Base-by-base conservation (phyloP, 225 moss, liverwort and hornwort species). In the Pseudoscleropodium purum region DNA sequence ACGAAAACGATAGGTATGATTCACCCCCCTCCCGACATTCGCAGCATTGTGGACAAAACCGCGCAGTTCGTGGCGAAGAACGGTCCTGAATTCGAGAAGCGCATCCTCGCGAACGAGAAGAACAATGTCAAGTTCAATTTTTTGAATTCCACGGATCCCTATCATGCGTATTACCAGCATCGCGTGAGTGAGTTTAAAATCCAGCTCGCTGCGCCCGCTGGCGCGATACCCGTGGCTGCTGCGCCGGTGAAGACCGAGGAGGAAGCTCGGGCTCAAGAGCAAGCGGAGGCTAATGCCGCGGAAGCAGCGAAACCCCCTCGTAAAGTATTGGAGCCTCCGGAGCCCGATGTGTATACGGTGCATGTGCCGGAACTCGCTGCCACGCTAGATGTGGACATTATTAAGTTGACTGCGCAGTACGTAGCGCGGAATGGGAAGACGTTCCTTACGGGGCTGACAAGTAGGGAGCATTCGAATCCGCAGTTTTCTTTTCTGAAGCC, bases 81-180 rank as follows among this genome's bases (percentile, higher is more conserved):
- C 68, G 99, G 99, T 51, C 99, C 99, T 10, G 99, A 99, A 93
- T 99, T 99, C 76, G 99, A 99, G 92, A 99, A 97, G 91, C 94
- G 99, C 43, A 99, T 99, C 91, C 94, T 99, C 33, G 97, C 97
- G 64, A 99, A 99, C 87, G 99, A 99, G 95, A 99, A 99, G 92
- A 96, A 96, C 84, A 99, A 99, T 89, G 99, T 99, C 36, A 99
- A 99, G 92, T 97, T 99, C 63, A 99, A 97, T 93, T 99, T 99
- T 87, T 90, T 99, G 91, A 99, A 97, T 90, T 86, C 96, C 43
- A 95, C 96, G 90, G 99, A 99, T 91, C 99, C 97, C 17, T 99
- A 99, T 91, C 99, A 99, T 85, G 95, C 99, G 70, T 99, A 97
- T 88, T 99, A 97, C 86, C 95, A 97, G 94, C 97, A 97, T 89